These are phyloP conservation scores for Gilbertella persicaria DNA, from an alignment of 371 early-diverging fungal species.

Conservation along the genomic window DNA sequence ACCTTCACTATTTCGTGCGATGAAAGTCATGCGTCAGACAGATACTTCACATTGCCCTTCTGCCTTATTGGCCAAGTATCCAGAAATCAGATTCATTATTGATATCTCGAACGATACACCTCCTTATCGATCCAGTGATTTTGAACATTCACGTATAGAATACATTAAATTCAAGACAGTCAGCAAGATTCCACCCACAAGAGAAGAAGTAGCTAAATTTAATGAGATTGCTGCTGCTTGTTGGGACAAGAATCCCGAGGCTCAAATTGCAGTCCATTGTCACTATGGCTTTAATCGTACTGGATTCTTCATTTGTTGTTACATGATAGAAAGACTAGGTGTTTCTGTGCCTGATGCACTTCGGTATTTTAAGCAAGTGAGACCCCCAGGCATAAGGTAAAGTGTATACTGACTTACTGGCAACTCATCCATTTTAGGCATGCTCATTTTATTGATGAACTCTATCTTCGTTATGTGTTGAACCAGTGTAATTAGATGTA, in stretches of 20 bases:
- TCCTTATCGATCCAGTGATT: constrained; percentile 64
- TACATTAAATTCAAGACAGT: constrained; percentile 69
- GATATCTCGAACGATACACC: constrained; percentile 61
- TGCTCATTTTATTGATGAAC: constrained; percentile 66
- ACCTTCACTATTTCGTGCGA: constrained; percentile 57
- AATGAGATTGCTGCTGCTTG: constrained; percentile 52
- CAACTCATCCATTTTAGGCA: constrained; percentile 49
- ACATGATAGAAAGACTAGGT: constrained; percentile 62
- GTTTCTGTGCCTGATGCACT: constrained; percentile 64
- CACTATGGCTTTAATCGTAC: constrained; percentile 78
- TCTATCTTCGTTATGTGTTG: constrained; percentile 60
- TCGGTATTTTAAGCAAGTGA: constrained; percentile 57
- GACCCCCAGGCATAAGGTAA: constrained; percentile 72
- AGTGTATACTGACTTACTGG: too few species aligned
- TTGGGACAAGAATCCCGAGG: constrained; percentile 61
- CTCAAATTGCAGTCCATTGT: constrained; percentile 74
- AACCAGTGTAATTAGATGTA: constrained; percentile 22
- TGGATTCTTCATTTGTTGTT: constrained; percentile 71
- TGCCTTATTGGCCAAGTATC: constrained; percentile 60
- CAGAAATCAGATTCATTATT: constrained; percentile 62
- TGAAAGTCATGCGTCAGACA: constrained; percentile 70
- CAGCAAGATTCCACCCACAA: constrained; percentile 69
- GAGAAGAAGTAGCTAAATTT: constrained; percentile 59
- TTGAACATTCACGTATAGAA: constrained; percentile 57
- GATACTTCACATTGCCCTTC: constrained; percentile 66